phyloP scores from a whole-genome alignment of 2,329 filamentous ascomycete genomes.

The Aspergillus sp. region DNA sequence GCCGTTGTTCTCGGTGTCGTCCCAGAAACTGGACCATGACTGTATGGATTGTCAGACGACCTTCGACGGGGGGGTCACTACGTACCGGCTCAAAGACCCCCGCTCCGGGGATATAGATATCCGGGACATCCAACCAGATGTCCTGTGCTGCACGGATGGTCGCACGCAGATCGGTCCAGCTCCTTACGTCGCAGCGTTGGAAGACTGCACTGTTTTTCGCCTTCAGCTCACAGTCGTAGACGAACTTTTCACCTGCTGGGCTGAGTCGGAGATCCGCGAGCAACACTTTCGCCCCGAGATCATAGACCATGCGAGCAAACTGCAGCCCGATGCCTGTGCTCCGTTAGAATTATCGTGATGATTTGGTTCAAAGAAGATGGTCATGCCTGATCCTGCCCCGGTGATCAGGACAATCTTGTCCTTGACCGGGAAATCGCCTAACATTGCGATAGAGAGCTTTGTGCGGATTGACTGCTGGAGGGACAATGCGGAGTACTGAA shows the following conservation, averaged over 20 bases:
- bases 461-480: too few relatives aligned
- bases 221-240: neutral
- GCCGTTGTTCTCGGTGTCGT: neutral
- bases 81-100: conserved; percentile 9
- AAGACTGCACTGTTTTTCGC: neutral
- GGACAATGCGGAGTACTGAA: too few relatives aligned
- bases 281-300: conserved; percentile 3
- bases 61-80: too few relatives aligned
- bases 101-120: conserved; percentile 5
- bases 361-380: neutral
- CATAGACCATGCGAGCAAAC: neutral
- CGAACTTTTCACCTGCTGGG: conserved; percentile 2
- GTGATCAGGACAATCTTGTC: conserved; percentile 6
- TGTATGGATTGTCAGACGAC: too few relatives aligned
- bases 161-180: neutral
- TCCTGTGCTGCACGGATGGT: neutral
- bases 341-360: neutral
- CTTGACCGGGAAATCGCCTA: conserved; percentile 6
- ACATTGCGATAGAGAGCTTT: too few relatives aligned
- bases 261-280: conserved; percentile 6
- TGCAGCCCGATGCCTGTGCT: conserved; percentile 7
- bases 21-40: too few relatives aligned
- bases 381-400: conserved; percentile 4
- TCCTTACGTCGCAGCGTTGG: conserved; percentile 7
- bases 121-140: conserved; percentile 3